Evolutionary conservation across 306 rosid genomes (phyloP), one percentile per base, ranked within the genome.

Genomic region (Inga oerstediana): DNA sequence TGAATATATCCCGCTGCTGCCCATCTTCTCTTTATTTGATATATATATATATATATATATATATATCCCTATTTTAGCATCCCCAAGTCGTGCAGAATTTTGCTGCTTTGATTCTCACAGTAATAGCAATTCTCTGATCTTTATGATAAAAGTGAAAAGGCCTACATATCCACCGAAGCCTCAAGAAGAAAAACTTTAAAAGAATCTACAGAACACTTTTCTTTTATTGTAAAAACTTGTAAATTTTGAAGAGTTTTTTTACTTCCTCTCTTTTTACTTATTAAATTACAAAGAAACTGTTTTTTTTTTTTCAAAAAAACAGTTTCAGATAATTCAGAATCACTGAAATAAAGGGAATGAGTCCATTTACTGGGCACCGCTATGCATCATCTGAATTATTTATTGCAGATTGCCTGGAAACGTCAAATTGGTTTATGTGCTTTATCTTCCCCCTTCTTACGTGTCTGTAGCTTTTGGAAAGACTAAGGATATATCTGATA

Each of bases 301-400:
- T 37, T 37, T 37, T 37, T 56, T 56, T 27, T 27, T 2, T 1
- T 1, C 2, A 22, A 10, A 22, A 14, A 13, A 64, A 30, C 15
- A 64, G 70, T 30, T 64, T 30, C 41, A 62, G 17, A 64, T 64
- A 30, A 64, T 24, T 64, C 41, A 64, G 5, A 62, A 62, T 62
- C 68, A 62, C 37, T 62, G 19, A 62, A 62, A 62, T 62, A 22
- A 86, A 87, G 90, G 82, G 88, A 89, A 87, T 59, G 88, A 80
- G 89, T 87, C 74, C 88, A 85, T 86, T 84, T 89, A 83, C 88
- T 78, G 66, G 87, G 89, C 92, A 87, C 89, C 89, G 87, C 91
- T 84, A 86, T 83, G 85, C 81, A 74, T 87, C 66, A 59, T 72
- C 86, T 81, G 82, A 73, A 89, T 93, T 81, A 81, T 89, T 84